Evolutionary conservation across 306 rosid species (phyloP), one percentile per base, ranked within the genome.

Genomic region (Ammopiptanthus mongolicus): DNA sequence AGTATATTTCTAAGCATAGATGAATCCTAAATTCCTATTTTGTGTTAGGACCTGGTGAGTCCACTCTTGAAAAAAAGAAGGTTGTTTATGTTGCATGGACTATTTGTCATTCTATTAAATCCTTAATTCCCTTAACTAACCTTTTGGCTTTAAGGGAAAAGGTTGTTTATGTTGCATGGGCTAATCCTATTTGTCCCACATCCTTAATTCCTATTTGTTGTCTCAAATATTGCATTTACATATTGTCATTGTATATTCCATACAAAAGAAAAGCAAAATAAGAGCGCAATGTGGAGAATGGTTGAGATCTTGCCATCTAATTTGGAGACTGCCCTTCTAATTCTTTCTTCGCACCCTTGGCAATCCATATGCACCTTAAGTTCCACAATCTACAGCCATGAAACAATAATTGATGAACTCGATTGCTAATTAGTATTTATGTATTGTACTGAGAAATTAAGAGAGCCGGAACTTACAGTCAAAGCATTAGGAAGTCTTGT

Each of bases 351-450:
- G 23, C 96, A 87, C 37, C 96, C 98, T 84, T 93, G 79, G 22
- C 98, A 93, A 55, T 93, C 98, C 98, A 92, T 90, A 47, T 92
- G 94, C 81, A 93, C 96, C 85, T 80, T 63, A 21, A 90, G 88
- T 66, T 93, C 98, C 67, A 90, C 93, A 59, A 90, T 93, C 95
- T 93, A 28, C 17, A 68, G 1, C 21, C 46, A 75, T 18, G 33
- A 33, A 58, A 42, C 2, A 62, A 3, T 51, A 3, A 14, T 22
- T 25, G 33, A 46, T 17, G 0, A 15, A 23, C 6, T 53, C 56
- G 36, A 39, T 13, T 70, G 8, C 1, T 34, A 6, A 28, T 9
- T 8, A 58, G 2, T 33, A 9, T 1, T 5, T 0, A 23, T 34
- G 19, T 5, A 18, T 28, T 8, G 51, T 29, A 21, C 5, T 25